Percentiles rank a stretch among this genome's conserved stretches.
Evolutionary conservation across 2,329 filamentous ascomycete genomes (phyloP).

Genomic region (Chaetomium olivaceum): DNA sequence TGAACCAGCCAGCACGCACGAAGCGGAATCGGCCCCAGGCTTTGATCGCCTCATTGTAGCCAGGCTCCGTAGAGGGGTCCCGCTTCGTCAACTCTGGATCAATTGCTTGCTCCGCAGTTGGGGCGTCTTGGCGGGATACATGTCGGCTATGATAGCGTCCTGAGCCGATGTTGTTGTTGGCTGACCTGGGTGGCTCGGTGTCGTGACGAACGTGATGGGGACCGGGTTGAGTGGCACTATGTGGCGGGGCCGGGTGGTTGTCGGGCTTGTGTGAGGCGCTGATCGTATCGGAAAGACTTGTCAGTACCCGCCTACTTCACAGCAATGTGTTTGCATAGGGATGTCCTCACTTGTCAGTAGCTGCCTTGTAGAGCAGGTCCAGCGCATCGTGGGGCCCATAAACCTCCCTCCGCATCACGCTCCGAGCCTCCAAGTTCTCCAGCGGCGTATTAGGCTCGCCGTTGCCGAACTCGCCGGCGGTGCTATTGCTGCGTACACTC

Average conservation of each 20-base stretch:
- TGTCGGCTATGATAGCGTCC: conserved; percentile 29
- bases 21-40: conserved; percentile 94
- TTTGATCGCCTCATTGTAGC: conserved; percentile 70
- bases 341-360: conserved; percentile 54
- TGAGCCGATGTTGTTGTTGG: conserved; percentile 22
- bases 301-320: conserved; percentile 22
- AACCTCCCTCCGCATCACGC: conserved; percentile 69
- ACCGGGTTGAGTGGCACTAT: conserved; percentile 20
- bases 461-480: conserved; percentile 43
- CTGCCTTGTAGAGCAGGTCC: conserved; percentile 87
- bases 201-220: conserved; percentile 25
- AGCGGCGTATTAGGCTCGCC: conserved; percentile 62
- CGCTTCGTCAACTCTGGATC: conserved; percentile 50
- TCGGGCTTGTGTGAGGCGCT: conserved; percentile 31
- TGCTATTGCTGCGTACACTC: conserved; percentile 40
- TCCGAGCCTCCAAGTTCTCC: conserved; percentile 65
- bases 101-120: conserved; percentile 42
- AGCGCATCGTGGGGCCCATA: conserved; percentile 92
- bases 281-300: conserved; percentile 2
- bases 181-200: conserved; percentile 24
- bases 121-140: conserved; percentile 27
- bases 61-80: conserved; percentile 50
- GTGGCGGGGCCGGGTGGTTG: conserved; percentile 19
- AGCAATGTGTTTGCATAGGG: not conserved
- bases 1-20: conserved; percentile 96